A percentile compares a stretch with the other conserved stretches of the same genome.
Evolutionary conservation across 2,329 filamentous ascomycete species (phyloP).

Genomic region (Colletotrichum liriopes): DNA sequence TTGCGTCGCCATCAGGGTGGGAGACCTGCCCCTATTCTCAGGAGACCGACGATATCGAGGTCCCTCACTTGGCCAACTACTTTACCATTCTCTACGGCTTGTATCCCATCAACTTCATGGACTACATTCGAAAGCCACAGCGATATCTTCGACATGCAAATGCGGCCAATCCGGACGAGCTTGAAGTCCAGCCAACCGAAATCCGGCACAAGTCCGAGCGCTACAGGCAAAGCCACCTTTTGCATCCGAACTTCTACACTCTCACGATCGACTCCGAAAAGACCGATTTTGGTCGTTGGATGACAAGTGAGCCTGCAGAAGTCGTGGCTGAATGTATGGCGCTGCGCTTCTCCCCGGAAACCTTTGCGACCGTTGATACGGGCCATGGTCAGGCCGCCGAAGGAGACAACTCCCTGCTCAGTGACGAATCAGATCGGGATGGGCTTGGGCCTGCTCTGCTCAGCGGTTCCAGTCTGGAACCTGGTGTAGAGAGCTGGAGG

Average conservation of each 20-base stretch:
- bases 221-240: constrained; percentile 79
- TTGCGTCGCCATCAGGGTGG: constrained; percentile 66
- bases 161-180: constrained; percentile 78
- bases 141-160: constrained; percentile 83
- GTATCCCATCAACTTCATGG: constrained; percentile 89
- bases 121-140: constrained; percentile 87
- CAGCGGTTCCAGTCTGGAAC: constrained; percentile 53
- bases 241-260: constrained; percentile 89
- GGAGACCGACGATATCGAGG: constrained; percentile 73
- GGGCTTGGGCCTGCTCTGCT: constrained; percentile 58
- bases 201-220: constrained; percentile 83
- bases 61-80: constrained; percentile 80
- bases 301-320: constrained; percentile 84
- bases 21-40: constrained; percentile 74
- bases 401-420: constrained; percentile 43
- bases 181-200: constrained; percentile 84
- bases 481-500: constrained; percentile 64
- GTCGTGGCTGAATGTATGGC: constrained; percentile 85
- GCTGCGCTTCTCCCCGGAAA: constrained; percentile 63
- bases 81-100: constrained; percentile 88
- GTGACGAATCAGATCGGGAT: constrained; percentile 52
- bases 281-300: constrained; percentile 82
- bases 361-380: constrained; percentile 41
- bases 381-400: constrained; percentile 44
- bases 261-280: constrained; percentile 86